These are phyloP conservation scores for Globisporangium carolinianum DNA, from an alignment of 352 stramenopile species.

Conservation along the genomic window DNA sequence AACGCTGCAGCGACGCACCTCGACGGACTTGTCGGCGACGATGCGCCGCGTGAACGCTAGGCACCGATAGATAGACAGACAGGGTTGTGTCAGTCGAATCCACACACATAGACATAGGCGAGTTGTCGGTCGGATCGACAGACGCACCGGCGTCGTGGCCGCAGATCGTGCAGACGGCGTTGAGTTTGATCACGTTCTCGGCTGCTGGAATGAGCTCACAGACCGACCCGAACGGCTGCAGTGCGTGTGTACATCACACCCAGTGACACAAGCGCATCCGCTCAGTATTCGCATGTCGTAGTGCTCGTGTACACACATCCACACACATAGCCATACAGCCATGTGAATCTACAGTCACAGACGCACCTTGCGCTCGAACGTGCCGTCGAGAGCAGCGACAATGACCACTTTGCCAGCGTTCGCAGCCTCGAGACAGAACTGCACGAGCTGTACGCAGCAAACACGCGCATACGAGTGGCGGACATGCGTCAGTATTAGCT, in stretches of 20 bases:
- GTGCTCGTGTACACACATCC: too few relatives aligned
- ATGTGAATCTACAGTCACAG: too few relatives aligned
- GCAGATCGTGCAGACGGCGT: conserved; percentile 76
- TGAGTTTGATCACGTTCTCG: conserved; percentile 80
- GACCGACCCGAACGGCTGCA: conserved; percentile 65
- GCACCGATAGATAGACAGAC: conserved; percentile 1
- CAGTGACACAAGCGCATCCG: too few relatives aligned
- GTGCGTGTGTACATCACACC: too few relatives aligned
- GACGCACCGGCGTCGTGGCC: conserved; percentile 53
- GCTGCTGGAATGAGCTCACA: conserved; percentile 64
- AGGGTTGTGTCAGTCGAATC: not conserved
- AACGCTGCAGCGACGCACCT: conserved; percentile 25
- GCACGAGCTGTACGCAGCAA: conserved; percentile 34
- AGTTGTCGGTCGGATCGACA: not conserved
- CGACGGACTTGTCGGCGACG: conserved; percentile 54
- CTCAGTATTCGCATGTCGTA: too few relatives aligned
- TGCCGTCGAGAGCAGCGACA: conserved; percentile 66
- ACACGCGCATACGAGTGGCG: not conserved
- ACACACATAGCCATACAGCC: too few relatives aligned
- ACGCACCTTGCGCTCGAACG: conserved; percentile 64
- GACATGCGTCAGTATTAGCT: not conserved
- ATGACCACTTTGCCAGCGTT: conserved; percentile 75
- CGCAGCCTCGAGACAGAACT: conserved; percentile 69
- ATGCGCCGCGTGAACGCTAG: conserved; percentile 70
- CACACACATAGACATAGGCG: not conserved